Percentiles rank a stretch among this genome's conserved stretches.
These are phyloP conservation scores for Isoetes engelmannii DNA, from an alignment of 83 land plant species.

Conservation along the genomic window DNA sequence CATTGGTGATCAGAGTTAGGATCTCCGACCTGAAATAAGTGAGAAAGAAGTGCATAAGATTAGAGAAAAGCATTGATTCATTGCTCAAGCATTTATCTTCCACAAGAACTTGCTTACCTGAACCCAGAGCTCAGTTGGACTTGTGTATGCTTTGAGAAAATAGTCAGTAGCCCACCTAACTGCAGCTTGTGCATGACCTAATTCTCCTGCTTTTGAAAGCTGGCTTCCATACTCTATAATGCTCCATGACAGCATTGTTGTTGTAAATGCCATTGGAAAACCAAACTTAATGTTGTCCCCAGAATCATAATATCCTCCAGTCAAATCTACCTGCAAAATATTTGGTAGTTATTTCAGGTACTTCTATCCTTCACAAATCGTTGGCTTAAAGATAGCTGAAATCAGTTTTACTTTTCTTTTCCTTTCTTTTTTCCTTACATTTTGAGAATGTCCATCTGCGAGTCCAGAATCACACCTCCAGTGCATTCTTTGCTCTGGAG, in stretches of 20 bases:
- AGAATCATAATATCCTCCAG: slow-evolving; percentile 9
- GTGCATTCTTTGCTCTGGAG: slow-evolving; percentile 30
- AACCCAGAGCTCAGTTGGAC: slow-evolving; percentile 11
- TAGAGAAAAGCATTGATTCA: not conserved
- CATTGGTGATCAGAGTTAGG: slow-evolving; percentile 12
- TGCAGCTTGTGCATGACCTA: slow-evolving; percentile 2
- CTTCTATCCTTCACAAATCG: not conserved
- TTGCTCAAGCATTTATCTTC: not conserved
- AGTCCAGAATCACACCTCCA: slow-evolving; percentile 49
- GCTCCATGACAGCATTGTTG: slow-evolving; percentile 12
- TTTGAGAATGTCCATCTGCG: slow-evolving; percentile 23
- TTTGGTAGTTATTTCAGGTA: not conserved
- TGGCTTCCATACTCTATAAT: slow-evolving; percentile 6
- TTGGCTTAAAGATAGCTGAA: not conserved
- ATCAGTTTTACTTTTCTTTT: not conserved
- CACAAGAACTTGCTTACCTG: not conserved
- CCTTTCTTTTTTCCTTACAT: not conserved
- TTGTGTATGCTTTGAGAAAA: slow-evolving; percentile 6
- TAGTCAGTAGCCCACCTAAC: slow-evolving; percentile 12
- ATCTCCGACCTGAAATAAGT: slow-evolving; percentile 9
- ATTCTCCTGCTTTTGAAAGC: slow-evolving; percentile 3
- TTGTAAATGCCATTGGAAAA: slow-evolving; percentile 16
- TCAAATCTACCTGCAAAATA: slow-evolving; percentile 1
- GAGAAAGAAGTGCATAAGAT: not conserved
- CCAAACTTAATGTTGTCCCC: slow-evolving; percentile 15